A percentile compares a stretch with the other conserved stretches of the same genome.
phyloP scores from a whole-genome alignment of 176 grass and related monocot species.

The Zizania latifolia region DNA sequence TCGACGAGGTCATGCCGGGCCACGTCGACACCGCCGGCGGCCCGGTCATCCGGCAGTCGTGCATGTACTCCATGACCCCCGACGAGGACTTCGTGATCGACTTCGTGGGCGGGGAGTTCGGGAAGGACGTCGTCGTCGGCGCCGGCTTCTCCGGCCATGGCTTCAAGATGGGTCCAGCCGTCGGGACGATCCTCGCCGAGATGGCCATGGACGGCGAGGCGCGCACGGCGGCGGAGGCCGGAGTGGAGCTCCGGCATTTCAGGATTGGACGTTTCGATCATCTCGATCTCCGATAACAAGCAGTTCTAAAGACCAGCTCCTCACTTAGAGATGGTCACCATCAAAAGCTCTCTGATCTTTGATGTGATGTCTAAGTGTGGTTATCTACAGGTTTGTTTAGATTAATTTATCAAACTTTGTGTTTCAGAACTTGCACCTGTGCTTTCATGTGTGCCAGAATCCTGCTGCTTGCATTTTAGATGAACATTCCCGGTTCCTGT shows the following conservation, averaged over 20 bases:
- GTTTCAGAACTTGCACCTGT: neutral
- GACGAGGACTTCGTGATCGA: slow-evolving; percentile 85
- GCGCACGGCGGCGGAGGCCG: slow-evolving; percentile 20
- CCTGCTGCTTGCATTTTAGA: neutral
- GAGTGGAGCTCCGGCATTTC: slow-evolving; percentile 42
- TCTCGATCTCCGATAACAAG: too few relatives aligned
- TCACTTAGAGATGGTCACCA: too few relatives aligned
- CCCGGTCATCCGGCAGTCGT: slow-evolving; percentile 60
- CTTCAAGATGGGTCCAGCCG: slow-evolving; percentile 71
- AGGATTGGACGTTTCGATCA: slow-evolving; percentile 46
- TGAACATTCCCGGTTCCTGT: neutral
- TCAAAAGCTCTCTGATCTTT: neutral
- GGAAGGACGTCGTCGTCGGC: slow-evolving; percentile 72
- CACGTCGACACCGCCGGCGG: slow-evolving; percentile 44
- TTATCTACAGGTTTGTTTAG: neutral
- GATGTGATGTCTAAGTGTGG: neutral
- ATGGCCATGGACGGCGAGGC: slow-evolving; percentile 60
- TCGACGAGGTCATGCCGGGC: slow-evolving; percentile 44
- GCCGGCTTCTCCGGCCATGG: slow-evolving; percentile 88
- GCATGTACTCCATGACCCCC: slow-evolving; percentile 93
- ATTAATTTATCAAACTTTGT: neutral
- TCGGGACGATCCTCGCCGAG: slow-evolving; percentile 68
- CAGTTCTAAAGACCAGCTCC: too few relatives aligned
- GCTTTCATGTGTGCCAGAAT: too few relatives aligned
- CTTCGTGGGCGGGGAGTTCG: slow-evolving; percentile 70